A percentile compares a stretch with the other conserved stretches of the same genome.
These are phyloP conservation scores for Russula vinacea DNA, from an alignment of 768 basidiomycete species.

Conservation along the genomic window DNA sequence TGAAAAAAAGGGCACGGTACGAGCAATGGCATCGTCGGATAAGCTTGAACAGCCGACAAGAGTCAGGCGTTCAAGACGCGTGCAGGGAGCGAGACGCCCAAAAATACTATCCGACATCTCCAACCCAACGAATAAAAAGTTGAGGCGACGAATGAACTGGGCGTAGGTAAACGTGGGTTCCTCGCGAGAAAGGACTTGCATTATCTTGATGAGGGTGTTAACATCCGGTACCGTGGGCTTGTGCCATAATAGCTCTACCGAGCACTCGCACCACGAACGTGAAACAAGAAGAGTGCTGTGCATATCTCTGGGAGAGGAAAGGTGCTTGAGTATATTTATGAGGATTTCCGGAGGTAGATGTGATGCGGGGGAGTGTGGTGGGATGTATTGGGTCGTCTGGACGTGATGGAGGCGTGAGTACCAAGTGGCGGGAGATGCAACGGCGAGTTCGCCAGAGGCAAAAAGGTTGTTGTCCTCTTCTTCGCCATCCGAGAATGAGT, in stretches of 20 bases:
- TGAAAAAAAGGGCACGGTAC: conserved; percentile 66
- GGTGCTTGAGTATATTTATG: conserved; percentile 85
- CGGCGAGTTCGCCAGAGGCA: conserved; percentile 39
- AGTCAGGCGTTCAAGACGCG: conserved; percentile 83
- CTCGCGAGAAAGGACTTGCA: conserved; percentile 58
- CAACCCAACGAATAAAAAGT: conserved; percentile 69
- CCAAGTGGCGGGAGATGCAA: conserved; percentile 58
- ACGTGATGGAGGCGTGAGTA: conserved; percentile 34
- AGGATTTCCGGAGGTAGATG: conserved; percentile 86
- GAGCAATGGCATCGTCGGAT: conserved; percentile 57
- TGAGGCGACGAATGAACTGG: conserved; percentile 84
- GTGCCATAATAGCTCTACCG: conserved; percentile 93
- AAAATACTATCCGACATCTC: conserved; percentile 75
- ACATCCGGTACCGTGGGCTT: conserved; percentile 74
- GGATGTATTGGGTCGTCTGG: conserved; percentile 29
- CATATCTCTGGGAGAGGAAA: conserved; percentile 72
- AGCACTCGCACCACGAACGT: conserved; percentile 92
- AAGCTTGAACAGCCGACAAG: conserved; percentile 75
- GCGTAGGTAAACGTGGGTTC: conserved; percentile 85
- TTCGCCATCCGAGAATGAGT: conserved; percentile 76
- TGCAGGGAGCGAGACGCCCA: conserved; percentile 65
- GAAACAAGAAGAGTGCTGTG: conserved; percentile 75
- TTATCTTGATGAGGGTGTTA: conserved; percentile 73
- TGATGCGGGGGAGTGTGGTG: conserved; percentile 55
- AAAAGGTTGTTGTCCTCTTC: conserved; percentile 56